Evolutionary conservation across 257 asterid species (phyloP), one percentile per base, ranked within the genome.

Genomic region (Nicotiana sylvestris): DNA sequence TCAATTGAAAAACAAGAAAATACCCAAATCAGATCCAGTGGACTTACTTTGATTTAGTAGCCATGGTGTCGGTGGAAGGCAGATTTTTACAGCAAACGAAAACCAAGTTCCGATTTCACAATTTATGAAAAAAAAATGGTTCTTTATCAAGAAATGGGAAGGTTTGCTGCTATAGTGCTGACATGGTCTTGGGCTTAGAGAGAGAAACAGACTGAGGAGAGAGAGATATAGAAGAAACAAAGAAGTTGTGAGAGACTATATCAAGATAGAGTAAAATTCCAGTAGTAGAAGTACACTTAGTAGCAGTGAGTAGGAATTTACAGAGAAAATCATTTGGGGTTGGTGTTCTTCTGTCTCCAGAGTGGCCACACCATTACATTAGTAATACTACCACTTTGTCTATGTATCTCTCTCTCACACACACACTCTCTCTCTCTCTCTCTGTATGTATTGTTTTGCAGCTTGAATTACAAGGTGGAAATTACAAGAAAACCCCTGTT

Each of bases 21-120:
- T 49, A 18, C 72, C 81, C 85, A 87, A 80, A 86, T 25, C 86
- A 86, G 84, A 87, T 87, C 81, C 18, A 65, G 82, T 80, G 62
- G 10, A 86, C 97, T 90, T 85, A 95, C 99, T 88, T 93, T 88
- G 99, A 83, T 87, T 91, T 93, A 83, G 96, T 74, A 88, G 99
- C 88, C 99, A 95, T 93, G 85, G 61, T 77, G 88, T 5, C 35
- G 68, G 66, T 67, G 83, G 78, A 57, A 60, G 21, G 56, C 57
- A 57, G 81, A 58, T 51, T 69, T 39, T 82, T 64, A 76, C 39
- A 60, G 58, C 51, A 76, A 35, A 46, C 39, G 67, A 77, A 39
- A 39, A 11, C 57, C 46, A 76, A 76, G 64, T 51, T 27, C 27
- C 43, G 6, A 76, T 76, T 76, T 51, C 29, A 51, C 80, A 51